Evolutionary conservation across 2,329 filamentous ascomycete species (phyloP), one percentile per base, ranked within the genome.

Genomic region (Tolypocladium paradoxum): DNA sequence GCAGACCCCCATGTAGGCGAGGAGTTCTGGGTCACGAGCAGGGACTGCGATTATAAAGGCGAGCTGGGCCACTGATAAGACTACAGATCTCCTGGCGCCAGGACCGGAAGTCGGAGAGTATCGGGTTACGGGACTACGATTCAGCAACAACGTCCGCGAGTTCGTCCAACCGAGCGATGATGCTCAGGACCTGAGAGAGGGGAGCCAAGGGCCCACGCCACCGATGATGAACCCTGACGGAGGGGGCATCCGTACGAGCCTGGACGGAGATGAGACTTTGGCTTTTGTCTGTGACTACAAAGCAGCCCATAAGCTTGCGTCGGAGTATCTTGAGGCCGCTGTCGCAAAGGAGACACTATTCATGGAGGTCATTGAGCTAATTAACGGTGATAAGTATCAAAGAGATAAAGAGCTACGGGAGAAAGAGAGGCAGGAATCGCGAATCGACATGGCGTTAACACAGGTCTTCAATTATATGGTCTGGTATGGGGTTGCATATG

Each of bases 391-490:
- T n/a, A n/a, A n/a, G n/a, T 51, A 49, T 38, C 38, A 43, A 14
- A 47, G 7, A 9, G 45, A 47, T 47, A n/a, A 6, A 18, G 14
- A 40, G 16, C 37, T 40, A 34, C 33, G n/a, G n/a, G n/a, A n/a
- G n/a, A n/a, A 49, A 49, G 48, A 49, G 35, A 8, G 8, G n/a
- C 9, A 55, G 18, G 57, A 58, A 48, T 51, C 29, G 37, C 36
- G 34, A 27, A 49, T 59, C 52, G 58, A 57, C 48, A 60, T 58
- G 55, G 55, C 54, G 20, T 49, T 61, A 35, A 57, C 55, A 48
- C 55, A 61, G 46, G 53, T 58, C 29, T 62, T 58, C 35, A 45
- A 62, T 49, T 58, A 57, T 20, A 62, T 62, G 58, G 36, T 62
- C n/a, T 5, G 24, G 33, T 53, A 50, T 38, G 57, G 53, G 36